Evolutionary conservation across 2,329 filamentous ascomycete species (phyloP), one percentile per base, ranked within the genome.

Genomic region (Neurospora crassa): DNA sequence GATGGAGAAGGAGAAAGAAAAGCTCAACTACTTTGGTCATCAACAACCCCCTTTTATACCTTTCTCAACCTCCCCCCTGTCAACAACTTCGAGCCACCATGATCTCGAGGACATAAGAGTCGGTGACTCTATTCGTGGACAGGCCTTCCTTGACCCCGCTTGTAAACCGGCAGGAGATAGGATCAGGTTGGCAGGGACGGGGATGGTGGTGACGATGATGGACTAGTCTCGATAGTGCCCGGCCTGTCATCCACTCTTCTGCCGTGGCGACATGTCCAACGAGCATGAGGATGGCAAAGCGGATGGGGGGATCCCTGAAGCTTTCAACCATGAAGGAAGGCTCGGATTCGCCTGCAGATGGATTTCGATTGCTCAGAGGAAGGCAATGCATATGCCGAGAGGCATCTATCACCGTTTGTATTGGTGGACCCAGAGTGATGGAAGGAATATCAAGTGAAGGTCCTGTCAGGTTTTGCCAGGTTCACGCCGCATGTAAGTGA

Each of bases 1-100:
- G 75, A 82, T 80, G 80, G 81, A 84, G 74, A 85, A 84, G 82
- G 82, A 87, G 84, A 83, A 86, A 85, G 81, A 83, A 87, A 79
- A 80, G 82, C 79, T 79, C 71, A 74, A 74, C 76, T 76, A 77
- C 80, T 79, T 77, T 80, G 76, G 83, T 84, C 81, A 81, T 86
- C 81, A 80, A 81, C 78, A 77, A 78, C 79, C 80, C 53, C 86
- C 82, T 89, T 90, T 90, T 90, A 90, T 90, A 90, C 83, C 84
- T 87, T 84, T 87, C 79, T 78, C 73, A 73, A 75, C 75, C 77
- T 78, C 76, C 78, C 78, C 78, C 76, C 73, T 76, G 79, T 76
- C 80, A 77, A 77, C 76, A 76, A 79, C 74, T 76, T 78, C 74
- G 74, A 77, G 75, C 75, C 75, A 77, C 78, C 76, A 77, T 73